Conservation (phyloP, 192 early-diverging fungal genomes). For the Backusella parvicylindrica region DNA sequence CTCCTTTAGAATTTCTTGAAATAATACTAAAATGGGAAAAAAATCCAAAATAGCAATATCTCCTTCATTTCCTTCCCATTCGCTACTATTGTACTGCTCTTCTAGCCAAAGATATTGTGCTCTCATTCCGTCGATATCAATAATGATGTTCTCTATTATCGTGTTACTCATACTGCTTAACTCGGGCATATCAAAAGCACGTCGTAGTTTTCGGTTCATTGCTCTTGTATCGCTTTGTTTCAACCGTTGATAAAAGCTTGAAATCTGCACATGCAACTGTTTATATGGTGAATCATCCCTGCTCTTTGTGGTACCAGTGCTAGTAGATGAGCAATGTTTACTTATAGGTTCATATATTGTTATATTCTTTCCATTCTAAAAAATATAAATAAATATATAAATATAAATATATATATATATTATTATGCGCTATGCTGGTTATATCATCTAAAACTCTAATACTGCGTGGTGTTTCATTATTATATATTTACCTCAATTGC, state of each 20-base stretch:
- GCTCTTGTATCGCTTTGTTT: constrained; percentile 48
- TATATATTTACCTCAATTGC: background rate
- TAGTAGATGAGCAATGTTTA: background rate
- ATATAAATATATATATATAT: background rate
- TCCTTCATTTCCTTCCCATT: background rate
- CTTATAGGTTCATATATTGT: background rate
- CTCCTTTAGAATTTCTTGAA: constrained; percentile 49
- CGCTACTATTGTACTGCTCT: background rate
- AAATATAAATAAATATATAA: background rate
- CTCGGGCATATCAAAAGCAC: constrained; percentile 56
- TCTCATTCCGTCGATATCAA: constrained; percentile 42
- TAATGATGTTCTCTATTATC: constrained; percentile 53
- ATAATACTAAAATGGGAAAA: constrained; percentile 39
- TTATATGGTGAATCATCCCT: background rate
- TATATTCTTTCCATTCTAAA: background rate
- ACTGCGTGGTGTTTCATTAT: background rate
- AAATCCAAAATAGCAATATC: constrained; percentile 31
- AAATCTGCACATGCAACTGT: background rate
- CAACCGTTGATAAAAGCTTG: constrained; percentile 18
- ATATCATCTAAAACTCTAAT: background rate
- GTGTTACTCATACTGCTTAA: constrained; percentile 53
- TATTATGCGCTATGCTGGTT: background rate
- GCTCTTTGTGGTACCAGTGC: background rate
- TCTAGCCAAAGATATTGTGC: constrained; percentile 49
- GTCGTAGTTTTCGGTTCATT: constrained; percentile 46